A percentile compares a stretch with the other conserved stretches of the same genome.
phyloP scores from a whole-genome alignment of 768 basidiomycete species.

The Tricholoma sp. region DNA sequence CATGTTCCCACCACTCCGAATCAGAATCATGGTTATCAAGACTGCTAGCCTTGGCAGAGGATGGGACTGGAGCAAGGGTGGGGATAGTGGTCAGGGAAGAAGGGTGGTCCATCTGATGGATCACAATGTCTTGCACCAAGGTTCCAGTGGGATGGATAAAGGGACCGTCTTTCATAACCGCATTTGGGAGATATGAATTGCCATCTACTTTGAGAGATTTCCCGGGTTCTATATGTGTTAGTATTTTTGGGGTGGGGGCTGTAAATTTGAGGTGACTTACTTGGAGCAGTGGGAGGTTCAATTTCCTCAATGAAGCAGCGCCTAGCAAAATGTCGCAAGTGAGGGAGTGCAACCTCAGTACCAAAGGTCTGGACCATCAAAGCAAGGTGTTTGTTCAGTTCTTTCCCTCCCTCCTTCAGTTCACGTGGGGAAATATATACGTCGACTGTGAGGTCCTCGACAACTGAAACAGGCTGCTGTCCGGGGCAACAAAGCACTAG shows the following conservation, averaged over 20 bases:
- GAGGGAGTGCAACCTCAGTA: conserved; percentile 9
- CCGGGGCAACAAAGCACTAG: conserved; percentile 5
- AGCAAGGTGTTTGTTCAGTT: conserved; percentile 4
- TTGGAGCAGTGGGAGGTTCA: background rate
- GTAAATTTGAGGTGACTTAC: background rate
- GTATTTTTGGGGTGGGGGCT: background rate
- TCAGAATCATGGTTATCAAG: background rate
- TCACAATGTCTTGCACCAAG: conserved; percentile 2
- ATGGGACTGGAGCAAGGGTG: background rate
- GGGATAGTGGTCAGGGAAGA: background rate
- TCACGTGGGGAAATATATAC: conserved; percentile 5
- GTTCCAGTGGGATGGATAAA: conserved; percentile 1
- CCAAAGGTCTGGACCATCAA: conserved; percentile 12
- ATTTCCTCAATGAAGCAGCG: conserved; percentile 2
- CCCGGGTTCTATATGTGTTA: background rate
- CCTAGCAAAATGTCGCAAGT: conserved; percentile 6
- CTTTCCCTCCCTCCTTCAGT: background rate
- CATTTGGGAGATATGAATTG: conserved; percentile 2
- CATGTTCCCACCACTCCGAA: background rate
- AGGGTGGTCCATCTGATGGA: background rate
- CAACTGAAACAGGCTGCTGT: background rate
- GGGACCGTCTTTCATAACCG: background rate
- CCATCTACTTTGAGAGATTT: background rate
- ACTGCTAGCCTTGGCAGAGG: background rate
- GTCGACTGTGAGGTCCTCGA: conserved; percentile 3